These are phyloP conservation scores for Craspedostauros australis DNA, from an alignment of 108 stramenopile genomes.

Conservation along the genomic window DNA sequence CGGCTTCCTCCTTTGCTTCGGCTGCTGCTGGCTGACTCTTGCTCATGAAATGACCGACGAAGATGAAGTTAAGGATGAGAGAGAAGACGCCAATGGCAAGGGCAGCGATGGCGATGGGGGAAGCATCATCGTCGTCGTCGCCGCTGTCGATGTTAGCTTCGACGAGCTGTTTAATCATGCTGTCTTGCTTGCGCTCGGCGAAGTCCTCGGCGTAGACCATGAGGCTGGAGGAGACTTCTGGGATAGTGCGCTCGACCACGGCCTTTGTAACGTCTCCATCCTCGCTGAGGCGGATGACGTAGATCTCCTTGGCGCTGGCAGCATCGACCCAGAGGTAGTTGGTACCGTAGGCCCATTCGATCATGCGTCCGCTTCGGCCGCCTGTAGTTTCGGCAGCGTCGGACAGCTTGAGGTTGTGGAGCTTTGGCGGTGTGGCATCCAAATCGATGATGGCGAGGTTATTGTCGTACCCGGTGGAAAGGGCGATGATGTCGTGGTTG, in stretches of 20 bases:
- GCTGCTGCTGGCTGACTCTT: too few relatives aligned
- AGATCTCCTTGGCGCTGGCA: not conserved
- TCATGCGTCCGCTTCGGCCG: not conserved
- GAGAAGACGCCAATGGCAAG: too few relatives aligned
- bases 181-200: too few relatives aligned
- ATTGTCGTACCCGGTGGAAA: conserved; percentile 7
- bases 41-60: too few relatives aligned
- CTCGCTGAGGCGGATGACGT: not conserved
- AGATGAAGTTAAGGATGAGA: too few relatives aligned
- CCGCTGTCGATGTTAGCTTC: too few relatives aligned
- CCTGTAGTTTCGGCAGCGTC: not conserved
- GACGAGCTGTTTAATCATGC: too few relatives aligned
- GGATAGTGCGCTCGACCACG: not conserved
- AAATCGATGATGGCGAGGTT: conserved; percentile 4
- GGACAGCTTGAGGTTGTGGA: not conserved
- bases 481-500: not conserved
- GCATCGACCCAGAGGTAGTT: conserved; percentile 5
- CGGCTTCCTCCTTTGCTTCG: too few relatives aligned
- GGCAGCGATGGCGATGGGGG: too few relatives aligned
- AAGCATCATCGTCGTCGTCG: too few relatives aligned
- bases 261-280: too few relatives aligned
- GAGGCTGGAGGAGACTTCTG: not conserved
- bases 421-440: not conserved
- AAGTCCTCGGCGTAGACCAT: conserved; percentile 1
- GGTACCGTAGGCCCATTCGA: conserved; percentile 9